Evolutionary conservation across 2,329 filamentous ascomycete species (phyloP).

Genomic region (Pestalotiopsis sp.): DNA sequence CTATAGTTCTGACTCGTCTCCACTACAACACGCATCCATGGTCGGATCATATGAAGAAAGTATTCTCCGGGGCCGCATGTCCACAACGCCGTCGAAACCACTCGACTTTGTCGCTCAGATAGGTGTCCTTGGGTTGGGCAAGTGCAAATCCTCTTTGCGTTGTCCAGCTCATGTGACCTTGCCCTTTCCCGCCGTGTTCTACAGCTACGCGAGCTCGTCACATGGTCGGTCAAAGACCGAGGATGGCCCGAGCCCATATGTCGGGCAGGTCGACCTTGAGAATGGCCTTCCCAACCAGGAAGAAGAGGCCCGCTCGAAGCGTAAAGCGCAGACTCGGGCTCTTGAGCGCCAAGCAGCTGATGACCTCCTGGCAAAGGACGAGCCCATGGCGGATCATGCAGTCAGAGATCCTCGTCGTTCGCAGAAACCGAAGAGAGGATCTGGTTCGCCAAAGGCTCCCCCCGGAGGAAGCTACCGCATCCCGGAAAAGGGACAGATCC

Average conservation of each 20-base stretch:
- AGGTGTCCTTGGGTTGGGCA: slow-evolving; percentile 85
- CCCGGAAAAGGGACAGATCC: slow-evolving; percentile 88
- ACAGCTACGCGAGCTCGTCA: slow-evolving; percentile 78
- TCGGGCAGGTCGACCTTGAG: slow-evolving; percentile 89
- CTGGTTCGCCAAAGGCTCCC: slow-evolving; percentile 65
- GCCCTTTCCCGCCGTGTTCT: slow-evolving; percentile 93
- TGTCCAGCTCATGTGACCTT: slow-evolving; percentile 91
- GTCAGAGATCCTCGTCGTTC: slow-evolving; percentile 34
- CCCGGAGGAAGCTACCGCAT: slow-evolving; percentile 92
- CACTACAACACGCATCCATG: slow-evolving; percentile 89
- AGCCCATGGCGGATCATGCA: slow-evolving; percentile 19
- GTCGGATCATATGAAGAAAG: slow-evolving; percentile 98
- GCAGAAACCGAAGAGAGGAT: slow-evolving; percentile 53
- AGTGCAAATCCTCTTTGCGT: slow-evolving; percentile 81
- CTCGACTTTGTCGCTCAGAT: slow-evolving; percentile 94
- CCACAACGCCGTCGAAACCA: slow-evolving; percentile 89
- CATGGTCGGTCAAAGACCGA: slow-evolving; percentile 66
- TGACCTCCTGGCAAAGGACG: slow-evolving; percentile 26
- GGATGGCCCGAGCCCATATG: slow-evolving; percentile 93
- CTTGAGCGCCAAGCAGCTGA: slow-evolving; percentile 38
- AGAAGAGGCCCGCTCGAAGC: slow-evolving; percentile 48
- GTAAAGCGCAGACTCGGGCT: slow-evolving; percentile 50
- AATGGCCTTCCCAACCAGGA: slow-evolving; percentile 66
- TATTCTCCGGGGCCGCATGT: slow-evolving; percentile 93
- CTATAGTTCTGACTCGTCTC: slow-evolving; percentile 71